These are phyloP conservation scores for Psilocybe tampanensis DNA, from an alignment of 768 basidiomycete species.

Conservation along the genomic window DNA sequence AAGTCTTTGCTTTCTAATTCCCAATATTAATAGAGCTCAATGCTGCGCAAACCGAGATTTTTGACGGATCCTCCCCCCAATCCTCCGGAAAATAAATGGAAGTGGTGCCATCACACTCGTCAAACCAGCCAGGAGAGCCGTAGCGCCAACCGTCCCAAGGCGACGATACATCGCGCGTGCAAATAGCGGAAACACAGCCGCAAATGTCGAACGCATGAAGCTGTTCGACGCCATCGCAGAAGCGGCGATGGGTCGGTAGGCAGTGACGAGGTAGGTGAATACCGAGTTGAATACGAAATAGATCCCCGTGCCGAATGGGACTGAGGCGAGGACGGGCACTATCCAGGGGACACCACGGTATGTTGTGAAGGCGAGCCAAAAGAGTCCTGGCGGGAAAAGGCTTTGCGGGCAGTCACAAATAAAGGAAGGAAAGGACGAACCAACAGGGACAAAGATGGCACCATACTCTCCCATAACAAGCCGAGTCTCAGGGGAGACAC, in stretches of 20 bases:
- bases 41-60: constrained; percentile 12
- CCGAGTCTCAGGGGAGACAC: constrained; percentile 65
- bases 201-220: constrained; percentile 60
- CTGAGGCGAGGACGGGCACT: constrained; percentile 61
- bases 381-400: constrained; percentile 41
- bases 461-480: constrained; percentile 71
- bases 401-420: constrained; percentile 45
- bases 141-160: constrained; percentile 72
- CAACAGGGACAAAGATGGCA: constrained; percentile 64
- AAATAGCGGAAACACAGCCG: constrained; percentile 62
- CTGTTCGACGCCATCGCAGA: constrained; percentile 72
- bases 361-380: constrained; percentile 63
- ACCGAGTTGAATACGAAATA: constrained; percentile 73
- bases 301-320: constrained; percentile 64
- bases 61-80: constrained; percentile 11
- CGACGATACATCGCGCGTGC: constrained; percentile 70
- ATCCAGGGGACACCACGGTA: constrained; percentile 60
- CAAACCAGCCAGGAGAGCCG: constrained; percentile 67
- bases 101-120: constrained; percentile 63
- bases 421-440: constrained; percentile 49
- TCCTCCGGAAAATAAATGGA: constrained; percentile 36
- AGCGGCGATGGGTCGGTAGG: constrained; percentile 68
- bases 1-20: background rate
- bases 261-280: constrained; percentile 73
- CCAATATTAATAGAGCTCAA: constrained; percentile 1